Conservation (phyloP, 2,329 filamentous ascomycete genomes). For the Alternaria novae-zelandiae region DNA sequence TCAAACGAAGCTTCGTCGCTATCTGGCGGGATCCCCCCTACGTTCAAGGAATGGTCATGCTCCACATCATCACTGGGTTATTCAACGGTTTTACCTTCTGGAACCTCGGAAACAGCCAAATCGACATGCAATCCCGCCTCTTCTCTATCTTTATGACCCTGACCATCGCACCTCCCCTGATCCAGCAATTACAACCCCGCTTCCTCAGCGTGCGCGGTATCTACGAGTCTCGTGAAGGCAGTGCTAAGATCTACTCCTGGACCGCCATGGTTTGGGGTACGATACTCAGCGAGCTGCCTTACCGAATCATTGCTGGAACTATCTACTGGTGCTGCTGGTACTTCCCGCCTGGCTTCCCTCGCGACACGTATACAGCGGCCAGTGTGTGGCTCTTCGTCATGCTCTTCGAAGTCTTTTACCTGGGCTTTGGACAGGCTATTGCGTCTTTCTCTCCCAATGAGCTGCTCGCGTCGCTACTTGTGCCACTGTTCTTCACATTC, state of each 20-base stretch:
- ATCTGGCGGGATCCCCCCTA: slow-evolving; percentile 73
- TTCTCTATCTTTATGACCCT: slow-evolving; percentile 81
- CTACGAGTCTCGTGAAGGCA: slow-evolving; percentile 74
- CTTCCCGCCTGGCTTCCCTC: slow-evolving; percentile 61
- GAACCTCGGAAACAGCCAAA: slow-evolving; percentile 51
- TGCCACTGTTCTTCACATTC: slow-evolving; percentile 73
- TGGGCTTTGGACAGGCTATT: slow-evolving; percentile 71
- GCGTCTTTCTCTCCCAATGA: slow-evolving; percentile 71
- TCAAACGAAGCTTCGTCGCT: slow-evolving; percentile 60
- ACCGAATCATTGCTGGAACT: slow-evolving; percentile 68
- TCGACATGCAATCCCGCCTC: slow-evolving; percentile 64
- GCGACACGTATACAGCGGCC: slow-evolving; percentile 63
- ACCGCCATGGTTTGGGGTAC: slow-evolving; percentile 70
- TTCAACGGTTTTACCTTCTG: slow-evolving; percentile 60
- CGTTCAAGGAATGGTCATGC: slow-evolving; percentile 56
- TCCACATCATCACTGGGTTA: slow-evolving; percentile 60
- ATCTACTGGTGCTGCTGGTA: slow-evolving; percentile 66
- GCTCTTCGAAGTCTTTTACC: slow-evolving; percentile 70
- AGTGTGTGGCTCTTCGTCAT: slow-evolving; percentile 70
- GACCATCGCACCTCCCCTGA: slow-evolving; percentile 74
- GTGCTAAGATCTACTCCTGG: slow-evolving; percentile 83
- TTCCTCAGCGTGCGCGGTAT: slow-evolving; percentile 71
- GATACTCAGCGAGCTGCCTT: slow-evolving; percentile 74
- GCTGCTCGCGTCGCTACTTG: slow-evolving; percentile 68
- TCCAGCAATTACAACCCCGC: slow-evolving; percentile 77